Evolutionary conservation across 495 filamentous ascomycete genomes (phyloP).

Genomic region (Talaromyces stipitatus): DNA sequence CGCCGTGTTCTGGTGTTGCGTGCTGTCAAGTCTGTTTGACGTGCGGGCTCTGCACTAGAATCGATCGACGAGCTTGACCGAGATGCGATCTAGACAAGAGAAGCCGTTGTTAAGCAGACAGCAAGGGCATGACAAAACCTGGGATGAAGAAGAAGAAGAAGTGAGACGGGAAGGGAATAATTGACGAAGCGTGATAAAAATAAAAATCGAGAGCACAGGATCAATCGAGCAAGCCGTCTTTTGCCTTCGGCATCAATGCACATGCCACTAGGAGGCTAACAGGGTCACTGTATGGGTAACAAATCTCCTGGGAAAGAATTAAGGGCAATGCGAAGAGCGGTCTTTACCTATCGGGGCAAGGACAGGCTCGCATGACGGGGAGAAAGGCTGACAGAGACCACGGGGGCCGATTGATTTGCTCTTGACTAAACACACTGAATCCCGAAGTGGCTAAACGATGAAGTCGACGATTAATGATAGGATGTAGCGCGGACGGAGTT

Average conservation of each 20-base stretch:
- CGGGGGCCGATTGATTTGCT: slow-evolving; percentile 6
- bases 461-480: not conserved
- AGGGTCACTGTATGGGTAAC: not conserved
- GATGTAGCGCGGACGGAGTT: not conserved
- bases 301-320: not conserved
- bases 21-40: not conserved
- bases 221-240: not conserved
- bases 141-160: not conserved
- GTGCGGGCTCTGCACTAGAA: not conserved
- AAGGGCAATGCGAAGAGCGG: not conserved
- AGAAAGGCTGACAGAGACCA: not conserved
- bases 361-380: not conserved
- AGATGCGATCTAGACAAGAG: not conserved
- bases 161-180: not conserved
- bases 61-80: not conserved
- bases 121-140: not conserved
- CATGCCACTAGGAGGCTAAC: not conserved
- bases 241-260: not conserved
- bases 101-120: not conserved
- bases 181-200: not conserved
- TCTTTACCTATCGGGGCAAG: not conserved
- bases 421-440: slow-evolving; percentile 9
- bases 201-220: not conserved
- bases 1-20: slow-evolving; percentile 6
- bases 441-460: slow-evolving; percentile 8